Base-by-base conservation (phyloP, 495 filamentous ascomycete species). In the Trypethelium eluteriae region DNA sequence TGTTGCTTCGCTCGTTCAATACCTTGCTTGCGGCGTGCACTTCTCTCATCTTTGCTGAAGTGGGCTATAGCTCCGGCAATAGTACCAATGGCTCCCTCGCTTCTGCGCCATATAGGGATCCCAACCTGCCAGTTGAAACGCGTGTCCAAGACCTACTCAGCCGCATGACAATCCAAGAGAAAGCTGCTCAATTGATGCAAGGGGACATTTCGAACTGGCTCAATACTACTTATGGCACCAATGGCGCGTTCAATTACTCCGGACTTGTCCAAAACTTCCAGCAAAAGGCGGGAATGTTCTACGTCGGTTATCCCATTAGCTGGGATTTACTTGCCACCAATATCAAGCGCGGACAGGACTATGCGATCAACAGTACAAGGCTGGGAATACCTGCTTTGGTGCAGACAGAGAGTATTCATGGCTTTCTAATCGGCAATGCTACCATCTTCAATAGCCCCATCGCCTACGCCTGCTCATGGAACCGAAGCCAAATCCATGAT, bases 371-470 rank as follows among this genome's bases (percentile, higher is more conserved):
- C 10, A 82, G 86, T 71, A 69, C 74, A 36, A 71, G 70, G n/a
- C 79, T 89, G 3, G 86, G 86, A 7, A 88, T 89, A 64, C 86
- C 88, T 32, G 86, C 87, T 2, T 77, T 89, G 64, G 86, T 88
- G 11, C 88, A 89, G 74, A 86, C 81, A 1, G 88, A 91, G 75
- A 81, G 77, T 64, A 87, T 90, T 62, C 87, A 90, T 69, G 88
- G 87, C 0, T 88, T 89, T 63, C 73, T 89, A 61, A 80, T 87
- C 59, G 83, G 81, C 25, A 89, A 89, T 76, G 87, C 87, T 12
- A 89, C 87, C 0, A 89, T 90, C 62, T 90, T 88, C 80, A 89
- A 89, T 71, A 88, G 85, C 3, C 86, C 87, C 0, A 90, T 90
- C 73, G 86, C 77, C 25, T 83, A 88, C 69, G 86, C 83, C 18